Base-by-base conservation (phyloP, 1,284 basidiomycete species). In the Vanrija sp. region DNA sequence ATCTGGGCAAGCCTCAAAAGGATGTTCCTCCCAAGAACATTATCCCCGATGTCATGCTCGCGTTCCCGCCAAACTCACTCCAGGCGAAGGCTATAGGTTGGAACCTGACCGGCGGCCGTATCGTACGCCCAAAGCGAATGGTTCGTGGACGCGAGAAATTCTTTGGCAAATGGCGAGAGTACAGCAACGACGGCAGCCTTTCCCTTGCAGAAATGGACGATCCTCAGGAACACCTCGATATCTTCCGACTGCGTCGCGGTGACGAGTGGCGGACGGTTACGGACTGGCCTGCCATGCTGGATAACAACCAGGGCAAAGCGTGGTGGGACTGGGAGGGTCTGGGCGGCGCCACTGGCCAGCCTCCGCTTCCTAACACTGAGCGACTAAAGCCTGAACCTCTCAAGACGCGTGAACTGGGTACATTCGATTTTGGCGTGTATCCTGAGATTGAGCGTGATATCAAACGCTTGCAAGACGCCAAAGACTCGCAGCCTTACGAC, bases 141-240 rank as follows among this genome's bases (percentile, higher is more conserved):
- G 65, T 72, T 1, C 61, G 74, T 9, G 69, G 66, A 12, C 61
- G 74, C 26, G 75, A 77, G 51, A 68, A 66, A 45, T 77, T 75
- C 53, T 47, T 49, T 18, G 75, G 75, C 8, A 71, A 70, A 49
- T 77, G 75, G 75, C 55, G 74, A 34, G 66, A 75, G 51, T 75
- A 65, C 63, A 62, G 63, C 16, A 45, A 61, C 19, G 72, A 74
- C 51, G 74, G 75, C 0, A 67, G 67, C 45, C 62, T 72, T 16
- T 69, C 73, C 56, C 46, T 77, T 3, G 67, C 69, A 5, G 75
- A 77, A 58, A 69, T 72, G 64, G 75, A 77, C 21, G 73, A 77
- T 40, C 57, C 66, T 3, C 57, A 63, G 2, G 53, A 56, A 7
- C 54, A 72, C 25, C 61, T 77, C 23, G 63, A 60, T 21, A 46